Evolutionary conservation across 257 asterid genomes (phyloP), one percentile per base, ranked within the genome.

Genomic region (Petrea volubilis): DNA sequence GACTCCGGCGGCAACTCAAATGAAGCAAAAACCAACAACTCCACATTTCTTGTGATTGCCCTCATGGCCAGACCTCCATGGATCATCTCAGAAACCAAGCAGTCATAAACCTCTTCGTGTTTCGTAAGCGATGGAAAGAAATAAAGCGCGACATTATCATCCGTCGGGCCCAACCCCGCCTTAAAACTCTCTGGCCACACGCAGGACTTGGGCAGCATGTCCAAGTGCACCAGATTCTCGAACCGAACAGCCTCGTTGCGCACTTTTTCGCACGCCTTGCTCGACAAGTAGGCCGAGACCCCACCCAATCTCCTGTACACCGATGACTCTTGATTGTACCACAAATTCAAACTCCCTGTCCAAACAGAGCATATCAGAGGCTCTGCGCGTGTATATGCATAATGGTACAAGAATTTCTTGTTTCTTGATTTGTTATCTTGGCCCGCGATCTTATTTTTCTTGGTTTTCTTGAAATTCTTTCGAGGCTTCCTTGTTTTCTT

Each of bases 121-220:
- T 61, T 50, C 25, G 24, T 13, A 7, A 67, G 49, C 12, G 59
- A 41, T 0, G 86, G 72, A 18, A 81, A 67, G 69, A 81, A 81
- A 66, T 71, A 81, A 7, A 78, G n/a, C 2, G 60, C 81, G 15
- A 81, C 57, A 28, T 67, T 60, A 28, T 63, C 70, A 7, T 59
- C 75, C 1, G 58, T 71, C 7, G 86, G 79, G 3, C 66, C 86
- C 4, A 38, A 21, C 9, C 17, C 60, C n/a, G n/a, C n/a, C 60
- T 15, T 38, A 15, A 77, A 80, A 15, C 64, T 15, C 79, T 73
- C 46, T 1, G 85, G 85, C 83, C 82, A 71, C 20, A 81, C 56
- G 7, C 15, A 8, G 17, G 49, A 34, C 51, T 60, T 78, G 0
- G 44, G 29, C 65, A 81, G n/a, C 68, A 49, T 28, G 63, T 78